A percentile compares a stretch with the other conserved stretches of the same genome.
Conservation (phyloP, 192 early-diverging fungal species). For the Funneliformis mosseae region DNA sequence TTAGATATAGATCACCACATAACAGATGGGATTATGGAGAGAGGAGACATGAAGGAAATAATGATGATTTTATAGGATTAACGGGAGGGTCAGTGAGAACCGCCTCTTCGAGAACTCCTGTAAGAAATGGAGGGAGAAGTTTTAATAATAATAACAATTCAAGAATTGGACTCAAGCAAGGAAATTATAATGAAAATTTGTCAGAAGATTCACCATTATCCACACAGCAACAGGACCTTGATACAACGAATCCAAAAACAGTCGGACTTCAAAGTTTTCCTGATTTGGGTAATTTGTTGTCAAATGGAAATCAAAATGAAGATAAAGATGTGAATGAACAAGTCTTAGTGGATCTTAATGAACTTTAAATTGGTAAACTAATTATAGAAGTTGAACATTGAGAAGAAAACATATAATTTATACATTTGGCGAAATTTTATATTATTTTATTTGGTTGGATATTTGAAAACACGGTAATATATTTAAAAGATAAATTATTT, state of each 20-base stretch:
- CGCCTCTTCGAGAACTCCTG: not conserved
- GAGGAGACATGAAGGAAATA: not conserved
- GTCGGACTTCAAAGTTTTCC: not conserved
- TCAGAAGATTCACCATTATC: not conserved
- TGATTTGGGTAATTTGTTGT: not conserved
- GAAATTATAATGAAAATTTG: not conserved
- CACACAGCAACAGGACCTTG: not conserved
- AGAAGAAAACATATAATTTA: too few species aligned
- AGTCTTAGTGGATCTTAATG: not conserved
- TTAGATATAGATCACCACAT: not conserved
- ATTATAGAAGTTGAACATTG: too few species aligned
- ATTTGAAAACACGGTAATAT: too few species aligned
- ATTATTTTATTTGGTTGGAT: too few species aligned
- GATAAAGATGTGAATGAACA: not conserved
- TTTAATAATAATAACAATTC: not conserved
- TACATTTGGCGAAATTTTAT: too few species aligned
- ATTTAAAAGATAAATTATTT: too few species aligned
- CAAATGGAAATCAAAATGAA: not conserved
- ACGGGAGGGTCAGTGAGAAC: too few species aligned
- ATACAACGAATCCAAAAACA: not conserved
- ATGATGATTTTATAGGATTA: not conserved
- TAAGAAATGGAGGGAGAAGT: not conserved
- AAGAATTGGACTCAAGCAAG: not conserved
- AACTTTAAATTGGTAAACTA: not conserved
- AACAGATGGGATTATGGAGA: not conserved